Evolutionary conservation across 192 early-diverging fungal genomes (phyloP).

Genomic region (Entomortierella chlamydospora): DNA sequence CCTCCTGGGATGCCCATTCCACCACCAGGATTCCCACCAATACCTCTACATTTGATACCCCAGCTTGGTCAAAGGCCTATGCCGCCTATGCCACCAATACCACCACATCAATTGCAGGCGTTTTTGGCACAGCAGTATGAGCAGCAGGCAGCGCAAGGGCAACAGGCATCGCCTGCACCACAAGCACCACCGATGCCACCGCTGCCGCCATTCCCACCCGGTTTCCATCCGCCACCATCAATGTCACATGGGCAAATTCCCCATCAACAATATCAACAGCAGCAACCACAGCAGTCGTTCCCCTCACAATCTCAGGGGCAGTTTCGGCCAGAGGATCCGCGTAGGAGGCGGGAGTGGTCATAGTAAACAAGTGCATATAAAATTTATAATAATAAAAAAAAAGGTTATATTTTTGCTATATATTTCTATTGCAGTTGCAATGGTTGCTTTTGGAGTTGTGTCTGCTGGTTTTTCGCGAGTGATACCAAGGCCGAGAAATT

Average conservation of each 20-base stretch:
- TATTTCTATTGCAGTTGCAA: not conserved
- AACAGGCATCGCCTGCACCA: conserved; percentile 2
- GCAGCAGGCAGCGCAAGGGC: conserved; percentile 15
- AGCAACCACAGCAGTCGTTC: not conserved
- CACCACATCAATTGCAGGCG: conserved; percentile 27
- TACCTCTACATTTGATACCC: conserved; percentile 24
- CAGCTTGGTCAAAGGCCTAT: conserved; percentile 12
- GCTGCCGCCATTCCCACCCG: conserved; percentile 1
- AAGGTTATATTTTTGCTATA: too few relatives aligned
- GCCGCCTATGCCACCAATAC: conserved; percentile 9
- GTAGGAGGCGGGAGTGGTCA: conserved; percentile 20
- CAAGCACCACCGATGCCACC: conserved; percentile 1
- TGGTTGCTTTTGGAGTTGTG: conserved; percentile 6
- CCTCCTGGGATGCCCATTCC: conserved; percentile 9
- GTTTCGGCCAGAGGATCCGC: conserved; percentile 10
- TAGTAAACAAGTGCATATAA: conserved; percentile 3
- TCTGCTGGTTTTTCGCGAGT: conserved; percentile 40
- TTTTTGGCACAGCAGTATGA: conserved; percentile 21
- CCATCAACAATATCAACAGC: conserved; percentile 1
- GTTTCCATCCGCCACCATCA: conserved; percentile 8
- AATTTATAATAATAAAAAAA: not conserved
- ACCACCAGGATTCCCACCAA: conserved; percentile 16
- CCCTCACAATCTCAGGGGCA: not conserved
- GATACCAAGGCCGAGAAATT: conserved; percentile 40
- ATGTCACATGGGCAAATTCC: not conserved